Conservation (phyloP, 768 basidiomycete species). For the Kwoniella botswanensis region DNA sequence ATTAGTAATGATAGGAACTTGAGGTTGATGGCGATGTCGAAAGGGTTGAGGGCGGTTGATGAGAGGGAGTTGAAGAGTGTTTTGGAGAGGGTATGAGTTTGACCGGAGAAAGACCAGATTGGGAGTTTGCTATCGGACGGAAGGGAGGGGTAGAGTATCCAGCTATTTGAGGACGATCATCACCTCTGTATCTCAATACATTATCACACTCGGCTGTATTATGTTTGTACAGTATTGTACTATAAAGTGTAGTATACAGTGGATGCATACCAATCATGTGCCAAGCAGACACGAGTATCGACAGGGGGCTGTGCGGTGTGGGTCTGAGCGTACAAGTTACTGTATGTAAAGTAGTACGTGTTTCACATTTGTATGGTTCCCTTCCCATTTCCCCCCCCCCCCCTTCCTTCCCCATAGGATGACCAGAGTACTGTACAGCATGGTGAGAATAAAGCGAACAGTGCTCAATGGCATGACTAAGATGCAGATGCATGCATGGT, state of each 20-base stretch:
- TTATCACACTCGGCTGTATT: too few species aligned
- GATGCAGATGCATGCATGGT: neutral
- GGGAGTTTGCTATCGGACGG: neutral
- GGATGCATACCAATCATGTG: neutral
- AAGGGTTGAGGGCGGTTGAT: slow-evolving; percentile 80
- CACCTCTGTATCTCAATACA: too few species aligned
- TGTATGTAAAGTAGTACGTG: neutral
- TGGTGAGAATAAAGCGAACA: neutral
- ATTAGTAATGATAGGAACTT: slow-evolving; percentile 91
- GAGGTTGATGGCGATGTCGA: slow-evolving; percentile 84
- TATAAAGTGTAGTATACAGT: too few species aligned
- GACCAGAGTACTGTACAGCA: neutral
- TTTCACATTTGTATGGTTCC: neutral
- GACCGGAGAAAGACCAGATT: neutral
- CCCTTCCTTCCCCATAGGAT: neutral
- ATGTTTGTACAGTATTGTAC: too few species aligned
- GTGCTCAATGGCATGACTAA: neutral
- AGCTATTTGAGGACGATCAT: neutral
- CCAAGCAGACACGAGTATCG: neutral
- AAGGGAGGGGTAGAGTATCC: too few species aligned
- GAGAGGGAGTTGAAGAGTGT: slow-evolving; percentile 83
- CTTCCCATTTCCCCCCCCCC: neutral
- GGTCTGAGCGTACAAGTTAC: neutral
- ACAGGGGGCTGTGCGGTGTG: slow-evolving; percentile 17
- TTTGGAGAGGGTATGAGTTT: slow-evolving; percentile 55